Evolutionary conservation across 2,329 filamentous ascomycete species (phyloP), one percentile per base, ranked within the genome.

Genomic region (Endoconidiophora laricicola): DNA sequence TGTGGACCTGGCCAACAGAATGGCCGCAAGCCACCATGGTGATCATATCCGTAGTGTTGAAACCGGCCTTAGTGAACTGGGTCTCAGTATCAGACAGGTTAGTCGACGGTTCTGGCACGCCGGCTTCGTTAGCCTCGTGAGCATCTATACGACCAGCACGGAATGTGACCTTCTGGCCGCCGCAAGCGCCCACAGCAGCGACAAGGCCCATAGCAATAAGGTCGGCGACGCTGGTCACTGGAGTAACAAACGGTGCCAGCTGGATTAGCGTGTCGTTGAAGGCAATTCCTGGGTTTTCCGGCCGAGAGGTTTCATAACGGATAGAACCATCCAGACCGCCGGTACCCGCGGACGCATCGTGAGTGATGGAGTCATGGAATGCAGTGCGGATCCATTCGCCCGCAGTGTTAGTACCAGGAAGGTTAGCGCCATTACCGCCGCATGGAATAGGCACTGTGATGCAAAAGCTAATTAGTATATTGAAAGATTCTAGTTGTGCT

Each of bases 1-100:
- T 61, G 56, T 73, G 69, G 1, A 73, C 68, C 10, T 70, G 69
- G 1, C 63, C 63, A 0, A 65, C 51, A 0, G 60, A 60, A 44
- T 65, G 63, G 0, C 63, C 63, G 29, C 63, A 65, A 0, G 63
- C 62, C 10, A 64, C 61, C 52, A 65, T 54, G 1, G 60, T 54
- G 3, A 63, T 64, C 63, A 65, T 65, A 1, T 65, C 63, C 18
- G 56, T 55, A 2, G 58, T 58, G 14, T 57, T 57, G 42, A 63
- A 63, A 0, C 63, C 63, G 0, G 59, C 58, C 24, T 57, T 61
- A 2, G 56, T 57, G 46, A 65, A 65, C 12, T 56, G 56, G 5
- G 47, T 46, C 20, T 55, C 54, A 6, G 61, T 60, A 1, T 54
- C 55, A 9, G 56, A 53, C 1, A 65, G 23, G 3, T 58, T 57